A percentile compares a stretch with the other conserved stretches of the same genome.
Conservation (phyloP, 2,329 filamentous ascomycete species). For the Aspergillus sp. region DNA sequence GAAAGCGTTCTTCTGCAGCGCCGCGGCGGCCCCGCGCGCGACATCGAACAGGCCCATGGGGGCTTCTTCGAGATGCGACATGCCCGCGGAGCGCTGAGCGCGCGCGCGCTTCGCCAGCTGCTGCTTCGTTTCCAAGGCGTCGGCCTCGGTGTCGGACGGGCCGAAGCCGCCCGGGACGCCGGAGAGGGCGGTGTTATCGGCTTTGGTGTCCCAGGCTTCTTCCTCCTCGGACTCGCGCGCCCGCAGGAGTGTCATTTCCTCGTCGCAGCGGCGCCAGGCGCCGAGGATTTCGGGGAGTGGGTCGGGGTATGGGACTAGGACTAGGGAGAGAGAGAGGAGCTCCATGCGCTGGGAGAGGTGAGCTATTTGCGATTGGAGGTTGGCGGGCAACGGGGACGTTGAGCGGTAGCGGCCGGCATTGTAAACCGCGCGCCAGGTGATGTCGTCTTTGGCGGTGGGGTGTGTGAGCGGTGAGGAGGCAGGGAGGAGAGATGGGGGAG, state of each 20-base stretch:
- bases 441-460: slow-evolving; percentile 40
- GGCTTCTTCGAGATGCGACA: slow-evolving; percentile 34
- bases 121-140: slow-evolving; percentile 36
- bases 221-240: slow-evolving; percentile 48
- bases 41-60: slow-evolving; percentile 46
- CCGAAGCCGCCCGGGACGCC: slow-evolving; percentile 37
- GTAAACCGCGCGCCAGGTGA: slow-evolving; percentile 56
- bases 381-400: slow-evolving; percentile 18
- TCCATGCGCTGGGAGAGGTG: slow-evolving; percentile 56
- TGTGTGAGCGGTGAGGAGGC: slow-evolving; percentile 20
- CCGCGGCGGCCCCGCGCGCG: slow-evolving; percentile 40
- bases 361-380: slow-evolving; percentile 38
- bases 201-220: slow-evolving; percentile 48
- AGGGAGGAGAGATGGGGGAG: slow-evolving; percentile 25
- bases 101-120: slow-evolving; percentile 28
- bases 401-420: slow-evolving; percentile 49
- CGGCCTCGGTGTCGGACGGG: slow-evolving; percentile 34
- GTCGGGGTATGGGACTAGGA: slow-evolving; percentile 48
- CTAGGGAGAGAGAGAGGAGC: slow-evolving; percentile 51
- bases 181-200: slow-evolving; percentile 36
- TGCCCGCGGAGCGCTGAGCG: slow-evolving; percentile 15
- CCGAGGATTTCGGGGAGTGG: slow-evolving; percentile 51
- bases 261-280: slow-evolving; percentile 55
- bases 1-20: slow-evolving; percentile 40
- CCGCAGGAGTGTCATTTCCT: slow-evolving; percentile 48